Conservation (phyloP, 176 grass and related monocot genomes). For the Phyllostachys edulis region DNA sequence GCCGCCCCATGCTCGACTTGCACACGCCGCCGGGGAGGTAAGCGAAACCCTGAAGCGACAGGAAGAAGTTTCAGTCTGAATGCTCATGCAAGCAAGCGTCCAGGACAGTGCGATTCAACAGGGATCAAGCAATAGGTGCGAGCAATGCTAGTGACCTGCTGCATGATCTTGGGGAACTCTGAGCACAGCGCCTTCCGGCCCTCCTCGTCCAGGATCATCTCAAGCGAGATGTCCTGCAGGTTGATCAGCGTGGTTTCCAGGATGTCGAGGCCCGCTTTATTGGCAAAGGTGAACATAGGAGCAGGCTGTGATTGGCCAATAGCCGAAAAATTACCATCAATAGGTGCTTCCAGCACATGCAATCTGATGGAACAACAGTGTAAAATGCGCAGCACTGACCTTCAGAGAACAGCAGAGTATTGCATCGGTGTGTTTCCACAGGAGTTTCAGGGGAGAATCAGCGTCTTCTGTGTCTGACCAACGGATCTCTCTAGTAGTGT, state of each 20-base stretch:
- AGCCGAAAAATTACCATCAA: neutral
- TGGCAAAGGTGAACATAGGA: slow-evolving; percentile 76
- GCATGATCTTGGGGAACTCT: slow-evolving; percentile 87
- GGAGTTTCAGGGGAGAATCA: slow-evolving; percentile 53
- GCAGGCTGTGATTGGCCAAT: slow-evolving; percentile 40
- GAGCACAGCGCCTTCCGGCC: slow-evolving; percentile 56
- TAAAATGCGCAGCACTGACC: slow-evolving; percentile 12
- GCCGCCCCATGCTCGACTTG: slow-evolving; percentile 84
- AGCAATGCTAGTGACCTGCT: slow-evolving; percentile 55
- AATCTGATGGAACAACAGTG: neutral
- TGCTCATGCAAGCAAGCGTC: neutral
- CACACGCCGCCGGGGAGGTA: slow-evolving; percentile 67
- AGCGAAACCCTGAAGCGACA: slow-evolving; percentile 55
- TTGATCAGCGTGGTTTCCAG: slow-evolving; percentile 84
- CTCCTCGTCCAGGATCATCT: slow-evolving; percentile 64
- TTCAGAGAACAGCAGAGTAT: slow-evolving; percentile 89
- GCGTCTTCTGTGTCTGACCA: slow-evolving; percentile 38
- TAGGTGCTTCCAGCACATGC: neutral
- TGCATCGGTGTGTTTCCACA: slow-evolving; percentile 84
- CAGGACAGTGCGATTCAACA: neutral
- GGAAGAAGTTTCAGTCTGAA: neutral
- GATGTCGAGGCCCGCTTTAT: slow-evolving; percentile 85
- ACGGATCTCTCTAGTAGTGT: slow-evolving; percentile 64
- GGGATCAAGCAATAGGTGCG: no score
- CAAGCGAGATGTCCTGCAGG: slow-evolving; percentile 80